phyloP scores from a whole-genome alignment of 225 moss, liverwort and hornwort species.

The Sphagnum tenellum region DNA sequence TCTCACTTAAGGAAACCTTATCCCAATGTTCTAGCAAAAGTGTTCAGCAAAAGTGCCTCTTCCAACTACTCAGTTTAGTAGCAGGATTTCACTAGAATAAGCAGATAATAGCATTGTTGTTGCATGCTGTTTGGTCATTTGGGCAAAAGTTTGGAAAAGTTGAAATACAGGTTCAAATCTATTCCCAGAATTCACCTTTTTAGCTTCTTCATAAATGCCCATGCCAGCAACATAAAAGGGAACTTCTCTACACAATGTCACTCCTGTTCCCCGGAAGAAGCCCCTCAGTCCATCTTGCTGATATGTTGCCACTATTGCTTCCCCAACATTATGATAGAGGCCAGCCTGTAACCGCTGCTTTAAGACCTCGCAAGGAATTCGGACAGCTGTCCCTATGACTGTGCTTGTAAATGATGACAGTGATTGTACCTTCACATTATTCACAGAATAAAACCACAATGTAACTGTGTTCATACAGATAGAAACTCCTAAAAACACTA shows the following conservation, averaged over 20 bases:
- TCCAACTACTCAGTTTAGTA: too few species aligned
- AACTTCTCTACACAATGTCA: conserved; percentile 51
- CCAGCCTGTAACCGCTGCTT: conserved; percentile 62
- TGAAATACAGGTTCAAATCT: too few species aligned
- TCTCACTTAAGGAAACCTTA: too few species aligned
- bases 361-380: conserved; percentile 58
- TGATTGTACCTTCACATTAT: conserved; percentile 29
- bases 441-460: too few species aligned
- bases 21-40: too few species aligned
- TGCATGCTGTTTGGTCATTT: too few species aligned
- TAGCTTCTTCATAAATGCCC: conserved; percentile 38
- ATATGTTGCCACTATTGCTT: conserved; percentile 45
- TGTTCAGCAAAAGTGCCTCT: too few species aligned
- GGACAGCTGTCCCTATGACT: conserved; percentile 54
- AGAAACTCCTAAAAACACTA: not conserved
- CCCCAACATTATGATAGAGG: conserved; percentile 53
- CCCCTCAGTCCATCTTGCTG: conserved; percentile 44
- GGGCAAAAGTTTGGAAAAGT: too few species aligned
- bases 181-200: conserved; percentile 8
- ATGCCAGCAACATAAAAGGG: conserved; percentile 64
- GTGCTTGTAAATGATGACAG: conserved; percentile 59
- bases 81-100: too few species aligned
- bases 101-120: too few species aligned
- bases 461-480: not conserved
- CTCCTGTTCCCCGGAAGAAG: conserved; percentile 55